A percentile compares a stretch with the other conserved stretches of the same genome.
phyloP scores from a whole-genome alignment of 345 rosid species.

The Gossypium thurberi region DNA sequence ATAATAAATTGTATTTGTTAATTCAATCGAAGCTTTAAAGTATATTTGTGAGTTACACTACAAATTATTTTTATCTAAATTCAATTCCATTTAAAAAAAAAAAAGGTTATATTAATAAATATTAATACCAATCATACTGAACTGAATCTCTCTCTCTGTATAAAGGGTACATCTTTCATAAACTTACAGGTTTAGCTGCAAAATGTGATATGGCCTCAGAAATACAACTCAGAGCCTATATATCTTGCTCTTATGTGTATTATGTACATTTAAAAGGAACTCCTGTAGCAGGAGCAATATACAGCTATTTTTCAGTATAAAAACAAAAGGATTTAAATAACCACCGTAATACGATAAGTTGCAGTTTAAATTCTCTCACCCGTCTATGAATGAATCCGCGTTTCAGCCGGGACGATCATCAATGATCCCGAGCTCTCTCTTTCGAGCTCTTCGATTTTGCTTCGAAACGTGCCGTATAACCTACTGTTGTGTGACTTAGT shows the following conservation, averaged over 20 bases:
- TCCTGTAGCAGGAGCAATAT: neutral
- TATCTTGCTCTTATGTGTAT: neutral
- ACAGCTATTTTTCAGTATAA: neutral
- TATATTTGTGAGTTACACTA: no score
- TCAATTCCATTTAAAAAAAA: neutral
- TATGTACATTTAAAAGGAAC: conserved; percentile 4
- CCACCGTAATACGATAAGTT: neutral
- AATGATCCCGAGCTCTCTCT: conserved; percentile 5
- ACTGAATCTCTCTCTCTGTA: no score
- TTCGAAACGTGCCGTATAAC: conserved; percentile 70
- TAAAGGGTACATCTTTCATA: neutral
- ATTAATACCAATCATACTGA: neutral
- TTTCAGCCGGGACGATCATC: neutral
- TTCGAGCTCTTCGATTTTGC: conserved; percentile 27
- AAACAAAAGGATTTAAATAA: neutral
- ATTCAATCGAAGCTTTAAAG: no score
- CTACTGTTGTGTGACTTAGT: conserved; percentile 61
- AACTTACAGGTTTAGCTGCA: neutral
- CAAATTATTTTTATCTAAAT: neutral
- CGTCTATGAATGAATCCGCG: neutral
- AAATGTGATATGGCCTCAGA: neutral
- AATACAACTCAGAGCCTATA: neutral
- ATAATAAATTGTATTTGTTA: no score
- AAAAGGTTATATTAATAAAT: neutral
- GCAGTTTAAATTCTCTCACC: neutral